Percentiles rank a stretch among this genome's conserved stretches.
These are phyloP conservation scores for Aaosphaeria pasadenensis DNA, from an alignment of 2,329 filamentous ascomycete species.

Conservation along the genomic window DNA sequence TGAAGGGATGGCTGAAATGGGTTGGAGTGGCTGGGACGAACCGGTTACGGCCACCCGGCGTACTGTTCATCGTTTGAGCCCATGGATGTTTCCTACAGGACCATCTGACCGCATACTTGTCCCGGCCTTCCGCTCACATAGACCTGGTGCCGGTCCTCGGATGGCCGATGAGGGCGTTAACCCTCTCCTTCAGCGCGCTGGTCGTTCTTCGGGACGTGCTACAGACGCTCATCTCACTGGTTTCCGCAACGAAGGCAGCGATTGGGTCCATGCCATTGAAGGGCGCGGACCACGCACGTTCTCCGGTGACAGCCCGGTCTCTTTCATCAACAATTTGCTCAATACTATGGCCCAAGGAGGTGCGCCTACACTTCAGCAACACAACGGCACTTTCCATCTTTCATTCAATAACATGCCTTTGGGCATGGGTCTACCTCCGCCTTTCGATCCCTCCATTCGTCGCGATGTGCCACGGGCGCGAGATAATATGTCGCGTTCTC, in stretches of 20 bases:
- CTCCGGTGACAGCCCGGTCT: slow-evolving; percentile 49
- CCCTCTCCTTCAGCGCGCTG: slow-evolving; percentile 72
- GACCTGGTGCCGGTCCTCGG: slow-evolving; percentile 53
- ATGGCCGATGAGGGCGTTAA: slow-evolving; percentile 79
- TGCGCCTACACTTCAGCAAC: slow-evolving; percentile 26
- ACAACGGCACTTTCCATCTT: slow-evolving; percentile 50
- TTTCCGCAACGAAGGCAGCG: slow-evolving; percentile 39
- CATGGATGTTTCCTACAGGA: slow-evolving; percentile 58
- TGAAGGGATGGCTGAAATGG: slow-evolving; percentile 35
- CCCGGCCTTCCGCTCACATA: slow-evolving; percentile 51
- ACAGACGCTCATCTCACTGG: slow-evolving; percentile 17
- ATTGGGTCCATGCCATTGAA: slow-evolving; percentile 54
- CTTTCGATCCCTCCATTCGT: slow-evolving; percentile 29
- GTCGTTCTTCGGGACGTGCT: slow-evolving; percentile 26
- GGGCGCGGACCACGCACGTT: slow-evolving; percentile 44
- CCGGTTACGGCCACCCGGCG: slow-evolving; percentile 45
- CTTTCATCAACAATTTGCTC: slow-evolving; percentile 57
- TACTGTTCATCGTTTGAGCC: slow-evolving; percentile 51
- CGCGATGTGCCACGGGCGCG: slow-evolving; percentile 30
- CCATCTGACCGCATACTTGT: slow-evolving; percentile 44
- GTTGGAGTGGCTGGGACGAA: slow-evolving; percentile 48
- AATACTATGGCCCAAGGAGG: slow-evolving; percentile 50
- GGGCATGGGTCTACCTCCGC: slow-evolving; percentile 20
- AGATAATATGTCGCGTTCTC: slow-evolving; percentile 32
- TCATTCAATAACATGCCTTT: slow-evolving; percentile 46